Conservation (phyloP, 768 basidiomycete genomes). For the Lactarius evosmus region DNA sequence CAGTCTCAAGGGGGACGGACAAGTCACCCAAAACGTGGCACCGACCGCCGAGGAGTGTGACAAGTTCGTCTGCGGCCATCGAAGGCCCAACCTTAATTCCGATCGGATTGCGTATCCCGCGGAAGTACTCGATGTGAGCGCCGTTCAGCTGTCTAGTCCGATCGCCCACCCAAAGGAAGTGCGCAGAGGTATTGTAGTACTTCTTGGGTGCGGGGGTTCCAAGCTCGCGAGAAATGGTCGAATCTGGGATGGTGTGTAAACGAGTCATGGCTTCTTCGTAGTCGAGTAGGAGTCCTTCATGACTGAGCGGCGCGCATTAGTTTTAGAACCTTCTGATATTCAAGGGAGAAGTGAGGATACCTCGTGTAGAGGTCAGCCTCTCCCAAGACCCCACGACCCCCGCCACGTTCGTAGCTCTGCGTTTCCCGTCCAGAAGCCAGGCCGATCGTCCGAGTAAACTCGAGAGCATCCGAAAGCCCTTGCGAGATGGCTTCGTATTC, state of each 20-base stretch:
- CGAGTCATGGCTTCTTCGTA: constrained; percentile 93
- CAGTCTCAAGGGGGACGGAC: background rate
- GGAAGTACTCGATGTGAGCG: constrained; percentile 94
- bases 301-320: constrained; percentile 43
- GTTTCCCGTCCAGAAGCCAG: constrained; percentile 50
- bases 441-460: constrained; percentile 89
- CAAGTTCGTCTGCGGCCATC: constrained; percentile 76
- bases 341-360: constrained; percentile 36
- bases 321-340: background rate
- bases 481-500: constrained; percentile 87
- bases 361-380: constrained; percentile 95
- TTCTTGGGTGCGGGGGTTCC: constrained; percentile 35
- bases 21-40: constrained; percentile 12
- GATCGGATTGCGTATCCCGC: constrained; percentile 89
- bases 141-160: constrained; percentile 88
- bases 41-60: constrained; percentile 71
- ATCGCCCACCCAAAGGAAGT: constrained; percentile 97
- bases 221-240: constrained; percentile 10
- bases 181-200: constrained; percentile 88
- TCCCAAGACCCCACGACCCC: constrained; percentile 65
- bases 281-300: constrained; percentile 89
- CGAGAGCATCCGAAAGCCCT: constrained; percentile 84
- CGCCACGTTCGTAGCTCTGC: constrained; percentile 63
- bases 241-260: constrained; percentile 44
- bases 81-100: constrained; percentile 95